Base-by-base conservation (phyloP, 495 filamentous ascomycete genomes). In the Aspergillus ellipticus region DNA sequence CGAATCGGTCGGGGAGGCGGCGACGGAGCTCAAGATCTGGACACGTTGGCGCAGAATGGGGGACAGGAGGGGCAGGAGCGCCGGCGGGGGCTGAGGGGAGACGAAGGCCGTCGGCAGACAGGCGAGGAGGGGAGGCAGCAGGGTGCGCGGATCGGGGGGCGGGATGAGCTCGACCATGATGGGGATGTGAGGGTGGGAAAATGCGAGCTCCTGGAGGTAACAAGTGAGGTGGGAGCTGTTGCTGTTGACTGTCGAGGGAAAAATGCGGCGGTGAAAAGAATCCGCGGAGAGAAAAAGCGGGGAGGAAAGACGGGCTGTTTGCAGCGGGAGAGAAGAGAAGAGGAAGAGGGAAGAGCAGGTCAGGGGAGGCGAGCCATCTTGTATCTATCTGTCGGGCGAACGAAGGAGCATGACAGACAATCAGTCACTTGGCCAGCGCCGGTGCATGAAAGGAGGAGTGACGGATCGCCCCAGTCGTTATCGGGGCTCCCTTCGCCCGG, bases 1-100 rank as follows among this genome's bases (percentile, higher is more conserved):
- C 57, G 89, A 88, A 17, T 93, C 89, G 1, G 79, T 74, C 49
- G 81, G 75, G 21, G 85, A 81, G 1, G 78, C 70, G 16, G 69
- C 64, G 4, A 74, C 67, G 2, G 74, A 68, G 37, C 85, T 83
- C 52, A 97, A 79, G 54, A 94, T 80, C 61, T 91, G 83, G 7
- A 97, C 81, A 41, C 94, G 82, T 66, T 97, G 93, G 49, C 92
- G 88, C 3, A 97, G 83, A 43, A 97, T 94, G 6, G 94, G 93
- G 4, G 94, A 89, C 42, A 98, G 84, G 29, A 92, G 80, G 26
- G 89, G 88, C 4, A 96, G 79, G 10, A 96, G 77, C 35, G 85
- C 85, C 33, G 86, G 83, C 13, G 93, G 84, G 6, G 93, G 90
- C 52, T 82, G 76, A 45, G 86, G 80, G 33, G 93, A 92, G 52